Evolutionary conservation across 192 early-diverging fungal genomes (phyloP), one percentile per base, ranked within the genome.

Genomic region (Cetraspora pellucida): DNA sequence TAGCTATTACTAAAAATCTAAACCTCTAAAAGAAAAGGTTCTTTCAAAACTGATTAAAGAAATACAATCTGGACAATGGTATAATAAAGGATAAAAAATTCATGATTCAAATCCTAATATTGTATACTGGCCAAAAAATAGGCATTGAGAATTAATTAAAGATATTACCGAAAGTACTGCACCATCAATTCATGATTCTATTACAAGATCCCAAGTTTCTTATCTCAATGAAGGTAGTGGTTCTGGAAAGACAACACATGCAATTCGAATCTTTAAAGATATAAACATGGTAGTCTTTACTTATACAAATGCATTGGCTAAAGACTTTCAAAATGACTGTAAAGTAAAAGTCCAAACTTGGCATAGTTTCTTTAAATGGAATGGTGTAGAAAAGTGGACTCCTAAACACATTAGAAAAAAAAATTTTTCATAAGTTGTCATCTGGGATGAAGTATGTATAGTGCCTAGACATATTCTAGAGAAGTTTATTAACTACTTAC

Each of bases 381-480:
- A 37, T 30, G 43, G 65, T 46, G 65, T 67, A 43, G 65, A 4
- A 43, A 16, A 67, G 5, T 67, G 65, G 65, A 67, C 65, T 16
- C 45, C 65, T 43, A 4, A 67, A 46, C 10, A 19, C 19, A 67
- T 45, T 31, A 37, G 43, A 67, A n/a, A 70, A 70, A 72, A 72
- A 54, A 72, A 72, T 58, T 72, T 72, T 44, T 17, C 25, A 28
- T 28, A 0, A 58, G 52, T 72, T 0, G 21, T 72, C 37, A 72
- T 72, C 27, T 72, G 54, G 71, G 71, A 72, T 58, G 54, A 44
- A 19, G 54, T 72, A 55, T 72, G 71, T 31, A 72, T 30, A 72
- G 55, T 72, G 4, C 30, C 71, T 58, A 58, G 21, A 43, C 50
- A 72, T 58, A 58, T 72, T 72, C 52, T 72, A 3, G 17, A 72